Evolutionary conservation across 495 filamentous ascomycete genomes (phyloP).

Genomic region (Xylaria flabelliformis): DNA sequence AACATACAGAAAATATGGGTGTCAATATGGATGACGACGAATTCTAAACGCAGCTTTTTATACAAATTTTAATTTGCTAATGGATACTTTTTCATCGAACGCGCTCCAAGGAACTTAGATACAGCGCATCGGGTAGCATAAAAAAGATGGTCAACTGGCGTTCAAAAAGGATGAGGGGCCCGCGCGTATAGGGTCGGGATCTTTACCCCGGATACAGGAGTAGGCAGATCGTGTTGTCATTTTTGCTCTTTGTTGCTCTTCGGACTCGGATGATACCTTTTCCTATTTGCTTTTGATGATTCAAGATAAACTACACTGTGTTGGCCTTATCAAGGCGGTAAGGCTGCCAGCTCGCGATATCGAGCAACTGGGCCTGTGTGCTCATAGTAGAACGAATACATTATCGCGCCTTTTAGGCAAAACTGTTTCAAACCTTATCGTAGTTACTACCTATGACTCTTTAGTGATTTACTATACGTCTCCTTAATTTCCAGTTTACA

Average conservation of each 20-base stretch:
- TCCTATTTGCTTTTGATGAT: slow-evolving; percentile 17
- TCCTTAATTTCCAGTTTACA: background rate
- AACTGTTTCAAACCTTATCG: background rate
- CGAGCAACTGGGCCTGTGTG: slow-evolving; percentile 4
- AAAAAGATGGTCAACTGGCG: slow-evolving; percentile 18
- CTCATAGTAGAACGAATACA: slow-evolving; percentile 11
- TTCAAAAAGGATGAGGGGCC: slow-evolving; percentile 3
- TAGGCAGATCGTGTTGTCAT: background rate
- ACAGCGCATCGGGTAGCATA: background rate
- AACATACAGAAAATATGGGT: slow-evolving; percentile 36
- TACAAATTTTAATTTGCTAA: background rate
- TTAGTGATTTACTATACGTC: background rate
- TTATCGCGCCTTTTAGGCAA: background rate
- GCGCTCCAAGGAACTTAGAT: slow-evolving; percentile 4
- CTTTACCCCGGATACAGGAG: slow-evolving; percentile 15
- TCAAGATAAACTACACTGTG: slow-evolving; percentile 9
- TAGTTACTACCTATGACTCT: background rate
- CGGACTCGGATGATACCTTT: slow-evolving; percentile 26
- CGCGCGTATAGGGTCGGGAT: background rate
- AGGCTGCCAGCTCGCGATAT: background rate
- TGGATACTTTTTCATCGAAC: background rate
- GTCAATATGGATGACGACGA: slow-evolving; percentile 40
- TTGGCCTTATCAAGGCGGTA: background rate
- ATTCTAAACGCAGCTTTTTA: slow-evolving; percentile 31
- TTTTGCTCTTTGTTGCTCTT: slow-evolving; percentile 23